Evolutionary conservation across 2,329 filamentous ascomycete genomes (phyloP), one percentile per base, ranked within the genome.

Genomic region (Albifimbria verrucaria): DNA sequence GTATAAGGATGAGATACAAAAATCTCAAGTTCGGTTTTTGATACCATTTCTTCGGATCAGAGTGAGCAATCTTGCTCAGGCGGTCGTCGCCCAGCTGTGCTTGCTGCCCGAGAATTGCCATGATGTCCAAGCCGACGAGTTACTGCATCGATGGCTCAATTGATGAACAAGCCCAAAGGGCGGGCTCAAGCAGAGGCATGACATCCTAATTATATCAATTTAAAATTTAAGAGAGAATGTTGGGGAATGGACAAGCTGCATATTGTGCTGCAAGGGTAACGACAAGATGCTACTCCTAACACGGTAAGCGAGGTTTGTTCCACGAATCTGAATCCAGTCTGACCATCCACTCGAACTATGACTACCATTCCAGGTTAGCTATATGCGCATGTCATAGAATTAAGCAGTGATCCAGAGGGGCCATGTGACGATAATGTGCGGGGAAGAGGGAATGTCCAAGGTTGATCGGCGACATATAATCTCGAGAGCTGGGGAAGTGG

Each of bases 1-100:
- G 72, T n/a, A 74, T 60, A 15, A 75, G 60, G 26, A 72, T 69
- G 49, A 74, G 60, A 52, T 75, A 75, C 26, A 74, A 58, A 12
- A 65, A 63, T 23, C 70, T 61, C 50, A 74, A 58, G 52, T 73
- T 71, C 1, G 67, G 70, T 51, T 75, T 75, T 24, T 68, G 59
- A 57, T 73, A 74, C 72, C 72, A 75, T 59, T 54, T 61, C 26
- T 61, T 64, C 18, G 60, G 63, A 57, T 73, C 70, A 2, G 63
- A 62, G 39, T 68, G 55, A 12, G 70, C 70, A 32, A 73, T 72
- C 51, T 55, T 63, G 36, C 67, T 65, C 18, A 73, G 55, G 12
- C 68, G 65, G 46, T 71, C 67, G 50, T 61, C 66, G 49, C 65
- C 64, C 7, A 55, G 41, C 46, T 72, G 62, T 58, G 72, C 69